Conservation (phyloP, 176 grass and related monocot genomes). For the Musa schizocarpa region DNA sequence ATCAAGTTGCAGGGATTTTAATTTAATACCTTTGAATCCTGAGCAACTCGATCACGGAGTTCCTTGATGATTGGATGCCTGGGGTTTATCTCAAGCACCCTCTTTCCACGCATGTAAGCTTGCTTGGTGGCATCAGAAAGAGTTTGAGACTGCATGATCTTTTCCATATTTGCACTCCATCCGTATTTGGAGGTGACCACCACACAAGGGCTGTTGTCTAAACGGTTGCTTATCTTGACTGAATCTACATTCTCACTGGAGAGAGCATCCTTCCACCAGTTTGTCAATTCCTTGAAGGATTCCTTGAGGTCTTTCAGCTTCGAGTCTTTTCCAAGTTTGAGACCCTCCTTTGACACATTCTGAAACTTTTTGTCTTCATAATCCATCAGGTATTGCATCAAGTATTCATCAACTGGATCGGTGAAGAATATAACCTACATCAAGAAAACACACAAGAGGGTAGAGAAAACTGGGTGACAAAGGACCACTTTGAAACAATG, state of each 20-base stretch:
- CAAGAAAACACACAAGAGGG: no score
- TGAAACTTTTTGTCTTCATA: slow-evolving; percentile 98
- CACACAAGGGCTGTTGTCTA: slow-evolving; percentile 70
- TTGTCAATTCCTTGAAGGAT: slow-evolving; percentile 81
- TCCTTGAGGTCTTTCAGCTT: slow-evolving; percentile 95
- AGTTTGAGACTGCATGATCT: slow-evolving; percentile 94
- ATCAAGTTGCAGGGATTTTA: neutral
- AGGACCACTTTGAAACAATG: neutral
- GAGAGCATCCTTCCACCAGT: slow-evolving; percentile 89
- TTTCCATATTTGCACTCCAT: slow-evolving; percentile 98
- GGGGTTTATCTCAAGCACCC: slow-evolving; percentile 90
- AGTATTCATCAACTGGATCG: slow-evolving; percentile 83
- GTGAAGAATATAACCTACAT: slow-evolving; percentile 92
- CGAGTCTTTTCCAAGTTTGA: slow-evolving; percentile 87
- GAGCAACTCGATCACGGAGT: slow-evolving; percentile 73
- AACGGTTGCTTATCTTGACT: slow-evolving; percentile 83
- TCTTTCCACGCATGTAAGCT: slow-evolving; percentile 85
- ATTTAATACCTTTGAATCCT: slow-evolving; percentile 51
- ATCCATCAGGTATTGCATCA: slow-evolving; percentile 99
- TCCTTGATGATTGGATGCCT: slow-evolving; percentile 96
- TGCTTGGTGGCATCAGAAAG: slow-evolving; percentile 76
- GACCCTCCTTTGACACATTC: slow-evolving; percentile 94
- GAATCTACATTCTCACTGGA: slow-evolving; percentile 77
- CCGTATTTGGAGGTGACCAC: slow-evolving; percentile 84
- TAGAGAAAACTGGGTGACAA: neutral